phyloP scores from a whole-genome alignment of 345 rosid genomes.

The Anacardium occidentale region DNA sequence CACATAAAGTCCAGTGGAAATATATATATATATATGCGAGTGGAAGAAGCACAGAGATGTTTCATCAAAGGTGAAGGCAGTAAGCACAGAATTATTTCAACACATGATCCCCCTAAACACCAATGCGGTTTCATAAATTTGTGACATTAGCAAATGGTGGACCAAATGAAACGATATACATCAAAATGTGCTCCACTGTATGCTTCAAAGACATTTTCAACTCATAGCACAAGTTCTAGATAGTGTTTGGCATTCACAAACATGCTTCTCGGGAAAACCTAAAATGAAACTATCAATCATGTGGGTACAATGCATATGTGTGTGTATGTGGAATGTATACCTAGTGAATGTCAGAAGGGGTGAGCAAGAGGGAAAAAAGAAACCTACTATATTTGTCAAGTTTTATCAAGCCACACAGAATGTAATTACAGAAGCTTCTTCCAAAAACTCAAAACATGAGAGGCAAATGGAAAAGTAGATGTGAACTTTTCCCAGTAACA shows the following conservation, averaged over 20 bases:
- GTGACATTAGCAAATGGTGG: neutral
- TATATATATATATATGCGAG: neutral
- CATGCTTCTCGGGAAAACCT: neutral
- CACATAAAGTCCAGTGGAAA: neutral
- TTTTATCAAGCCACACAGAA: neutral
- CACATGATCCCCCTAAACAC: too few relatives aligned
- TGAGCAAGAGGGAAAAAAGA: neutral
- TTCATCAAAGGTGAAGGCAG: neutral
- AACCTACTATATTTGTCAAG: neutral
- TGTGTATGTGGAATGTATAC: neutral
- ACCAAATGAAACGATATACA: neutral
- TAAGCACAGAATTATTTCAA: neutral
- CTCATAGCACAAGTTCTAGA: neutral
- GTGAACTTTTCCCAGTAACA: too few relatives aligned
- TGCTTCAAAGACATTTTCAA: neutral
- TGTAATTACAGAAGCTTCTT: neutral
- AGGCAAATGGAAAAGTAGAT: neutral
- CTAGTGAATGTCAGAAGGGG: too few relatives aligned
- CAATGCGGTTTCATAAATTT: neutral
- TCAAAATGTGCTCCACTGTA: neutral
- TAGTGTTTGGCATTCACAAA: neutral
- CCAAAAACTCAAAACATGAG: conserved; percentile 2
- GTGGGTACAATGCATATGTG: neutral
- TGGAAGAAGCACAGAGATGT: neutral
- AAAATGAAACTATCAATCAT: neutral